Conservation (phyloP, 2,329 filamentous ascomycete genomes). For the Xylariaceae sp. region DNA sequence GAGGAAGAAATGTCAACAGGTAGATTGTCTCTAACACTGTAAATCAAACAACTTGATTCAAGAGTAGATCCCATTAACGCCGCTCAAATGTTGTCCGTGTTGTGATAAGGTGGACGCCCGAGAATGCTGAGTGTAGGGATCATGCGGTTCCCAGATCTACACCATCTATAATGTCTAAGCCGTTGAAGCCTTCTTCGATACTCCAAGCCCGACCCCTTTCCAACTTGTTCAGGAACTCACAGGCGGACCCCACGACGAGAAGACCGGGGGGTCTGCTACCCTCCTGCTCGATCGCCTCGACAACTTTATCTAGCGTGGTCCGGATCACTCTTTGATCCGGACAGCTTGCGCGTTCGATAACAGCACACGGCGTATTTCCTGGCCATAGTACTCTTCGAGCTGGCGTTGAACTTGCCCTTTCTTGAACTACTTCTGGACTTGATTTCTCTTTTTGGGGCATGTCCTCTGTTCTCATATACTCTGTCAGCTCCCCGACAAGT, state of each 20-base stretch:
- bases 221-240: slow-evolving; percentile 73
- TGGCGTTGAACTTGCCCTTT: neutral
- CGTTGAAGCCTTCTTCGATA: slow-evolving; percentile 86
- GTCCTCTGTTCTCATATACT: slow-evolving; percentile 43
- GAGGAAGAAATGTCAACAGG: slow-evolving; percentile 6
- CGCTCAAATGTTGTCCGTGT: neutral
- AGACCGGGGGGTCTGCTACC: slow-evolving; percentile 89
- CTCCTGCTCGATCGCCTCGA: slow-evolving; percentile 83
- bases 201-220: slow-evolving; percentile 72
- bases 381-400: slow-evolving; percentile 66
- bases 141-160: slow-evolving; percentile 27
- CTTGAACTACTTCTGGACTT: slow-evolving; percentile 35
- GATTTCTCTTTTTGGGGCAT: slow-evolving; percentile 42
- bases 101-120: neutral
- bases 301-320: slow-evolving; percentile 81
- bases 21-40: slow-evolving; percentile 24
- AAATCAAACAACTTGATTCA: slow-evolving; percentile 12
- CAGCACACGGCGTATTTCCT: slow-evolving; percentile 80
- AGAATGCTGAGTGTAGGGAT: neutral
- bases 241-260: slow-evolving; percentile 83
- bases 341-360: slow-evolving; percentile 92
- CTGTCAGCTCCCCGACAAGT: slow-evolving; percentile 74
- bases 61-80: neutral
- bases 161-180: slow-evolving; percentile 60
- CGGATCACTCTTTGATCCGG: slow-evolving; percentile 92